Conservation (phyloP, 345 rosid species). For the Euclidium syriacum region DNA sequence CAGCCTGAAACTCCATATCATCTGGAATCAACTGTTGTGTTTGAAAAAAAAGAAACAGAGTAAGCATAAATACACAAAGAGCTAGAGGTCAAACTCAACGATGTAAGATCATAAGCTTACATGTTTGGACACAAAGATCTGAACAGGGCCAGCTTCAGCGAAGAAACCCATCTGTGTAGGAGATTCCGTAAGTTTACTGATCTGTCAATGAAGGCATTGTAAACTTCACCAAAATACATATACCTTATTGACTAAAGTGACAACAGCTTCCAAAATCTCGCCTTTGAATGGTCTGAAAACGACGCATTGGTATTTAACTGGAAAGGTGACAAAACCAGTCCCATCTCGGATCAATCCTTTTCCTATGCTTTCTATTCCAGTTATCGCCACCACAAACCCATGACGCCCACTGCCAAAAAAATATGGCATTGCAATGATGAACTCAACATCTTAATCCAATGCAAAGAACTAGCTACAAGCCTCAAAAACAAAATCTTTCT, state of each 20-base stretch:
- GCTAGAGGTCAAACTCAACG: not conserved
- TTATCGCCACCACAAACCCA: constrained; percentile 90
- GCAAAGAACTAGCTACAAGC: constrained; percentile 8
- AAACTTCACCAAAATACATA: not conserved
- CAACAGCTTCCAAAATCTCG: constrained; percentile 89
- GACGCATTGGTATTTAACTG: constrained; percentile 80
- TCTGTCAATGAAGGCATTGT: not conserved
- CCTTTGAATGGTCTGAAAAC: constrained; percentile 91
- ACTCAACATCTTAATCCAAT: not conserved
- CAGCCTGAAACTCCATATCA: constrained; percentile 94
- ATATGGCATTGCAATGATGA: not conserved
- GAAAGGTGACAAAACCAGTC: constrained; percentile 79
- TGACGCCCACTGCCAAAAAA: constrained; percentile 60
- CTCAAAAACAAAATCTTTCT: not conserved
- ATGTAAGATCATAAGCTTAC: constrained; percentile 38
- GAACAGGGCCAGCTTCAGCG: constrained; percentile 97
- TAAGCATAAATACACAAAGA: not conserved
- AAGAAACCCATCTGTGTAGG: constrained; percentile 83
- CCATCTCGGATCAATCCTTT: constrained; percentile 93
- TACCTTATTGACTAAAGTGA: constrained; percentile 88
- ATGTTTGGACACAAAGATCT: constrained; percentile 92
- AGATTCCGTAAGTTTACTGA: not conserved
- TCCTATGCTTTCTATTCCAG: constrained; percentile 73
- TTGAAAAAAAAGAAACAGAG: not conserved
- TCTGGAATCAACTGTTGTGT: constrained; percentile 73